Conservation (phyloP, 345 rosid genomes). For the Barbarea vulgaris region DNA sequence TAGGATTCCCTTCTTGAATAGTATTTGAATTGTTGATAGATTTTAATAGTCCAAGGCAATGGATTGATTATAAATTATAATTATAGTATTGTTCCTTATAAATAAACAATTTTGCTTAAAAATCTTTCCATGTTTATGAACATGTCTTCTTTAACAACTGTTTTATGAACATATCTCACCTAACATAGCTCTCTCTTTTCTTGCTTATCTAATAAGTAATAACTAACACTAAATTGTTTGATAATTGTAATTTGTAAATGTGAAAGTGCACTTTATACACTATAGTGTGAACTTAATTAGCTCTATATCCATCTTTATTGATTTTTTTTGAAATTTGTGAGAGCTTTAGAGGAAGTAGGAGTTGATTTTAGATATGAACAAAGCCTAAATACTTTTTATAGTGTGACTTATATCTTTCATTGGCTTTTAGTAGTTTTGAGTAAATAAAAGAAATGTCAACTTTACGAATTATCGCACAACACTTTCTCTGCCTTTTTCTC, state of each 20-base stretch:
- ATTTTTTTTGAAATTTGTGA: not conserved
- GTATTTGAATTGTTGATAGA: slow-evolving; percentile 35
- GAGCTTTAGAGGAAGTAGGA: not conserved
- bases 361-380: slow-evolving; percentile 30
- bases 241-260: slow-evolving; percentile 1
- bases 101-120: slow-evolving; percentile 12
- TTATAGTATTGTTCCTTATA: not conserved
- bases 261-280: not conserved
- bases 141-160: not conserved
- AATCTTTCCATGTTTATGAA: not conserved
- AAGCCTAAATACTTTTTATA: not conserved
- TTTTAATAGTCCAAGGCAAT: not conserved
- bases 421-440: slow-evolving; percentile 1
- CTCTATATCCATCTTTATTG: not conserved
- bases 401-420: too few species aligned
- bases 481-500: slow-evolving; percentile 26
- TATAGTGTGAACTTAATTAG: slow-evolving; percentile 11
- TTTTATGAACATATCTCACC: not conserved
- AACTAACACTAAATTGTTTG: not conserved
- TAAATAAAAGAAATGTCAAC: not conserved
- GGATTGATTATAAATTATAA: not conserved
- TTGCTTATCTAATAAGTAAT: not conserved
- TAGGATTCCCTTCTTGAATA: slow-evolving; percentile 4
- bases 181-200: not conserved
- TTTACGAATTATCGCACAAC: slow-evolving; percentile 11